Conservation (phyloP, 345 rosid genomes). For the Limnanthes douglasii region DNA sequence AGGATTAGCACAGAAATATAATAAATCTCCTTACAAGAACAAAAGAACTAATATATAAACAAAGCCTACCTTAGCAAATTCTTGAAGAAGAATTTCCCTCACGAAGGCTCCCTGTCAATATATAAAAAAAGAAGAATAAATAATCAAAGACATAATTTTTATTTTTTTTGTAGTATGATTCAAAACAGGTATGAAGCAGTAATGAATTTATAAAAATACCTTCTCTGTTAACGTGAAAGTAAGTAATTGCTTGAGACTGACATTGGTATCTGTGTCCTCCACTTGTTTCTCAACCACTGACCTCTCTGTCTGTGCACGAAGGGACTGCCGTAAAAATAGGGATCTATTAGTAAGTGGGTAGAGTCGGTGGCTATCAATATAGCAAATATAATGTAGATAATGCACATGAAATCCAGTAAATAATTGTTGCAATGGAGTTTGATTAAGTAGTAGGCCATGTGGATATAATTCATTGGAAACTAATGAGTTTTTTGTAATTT, state of each 20-base stretch:
- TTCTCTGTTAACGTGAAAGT: slow-evolving; percentile 70
- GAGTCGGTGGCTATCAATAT: neutral
- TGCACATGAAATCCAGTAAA: too few relatives aligned
- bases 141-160: slow-evolving; percentile 3
- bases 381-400: too few relatives aligned
- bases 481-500: too few relatives aligned
- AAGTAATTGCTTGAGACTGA: slow-evolving; percentile 50
- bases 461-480: too few relatives aligned
- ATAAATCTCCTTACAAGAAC: too few relatives aligned
- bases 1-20: too few relatives aligned
- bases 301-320: slow-evolving; percentile 59
- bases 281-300: slow-evolving; percentile 28
- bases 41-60: too few relatives aligned
- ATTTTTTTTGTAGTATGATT: too few relatives aligned
- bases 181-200: too few relatives aligned
- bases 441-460: too few relatives aligned
- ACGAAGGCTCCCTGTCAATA: slow-evolving; percentile 63
- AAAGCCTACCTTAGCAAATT: slow-evolving; percentile 63
- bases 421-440: too few relatives aligned
- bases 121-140: slow-evolving; percentile 2
- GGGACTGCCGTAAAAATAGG: slow-evolving; percentile 40
- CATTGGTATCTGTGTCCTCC: slow-evolving; percentile 31
- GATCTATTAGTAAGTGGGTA: neutral
- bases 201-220: slow-evolving; percentile 16
- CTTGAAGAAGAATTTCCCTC: slow-evolving; percentile 76